Evolutionary conservation across 345 rosid species (phyloP).

Genomic region (Durio zibethinus): DNA sequence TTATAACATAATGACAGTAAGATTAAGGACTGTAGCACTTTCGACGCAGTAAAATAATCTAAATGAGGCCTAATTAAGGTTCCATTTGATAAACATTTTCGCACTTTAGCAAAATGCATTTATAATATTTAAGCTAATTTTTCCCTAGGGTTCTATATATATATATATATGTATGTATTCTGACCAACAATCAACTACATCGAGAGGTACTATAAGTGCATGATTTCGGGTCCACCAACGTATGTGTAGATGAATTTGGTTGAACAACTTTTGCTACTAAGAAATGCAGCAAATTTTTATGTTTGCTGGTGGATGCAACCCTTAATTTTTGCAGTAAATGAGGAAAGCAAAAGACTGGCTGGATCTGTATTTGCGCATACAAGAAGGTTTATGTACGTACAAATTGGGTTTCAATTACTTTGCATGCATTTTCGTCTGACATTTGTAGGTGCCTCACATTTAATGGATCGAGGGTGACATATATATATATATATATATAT

Average conservation of each 20-base stretch:
- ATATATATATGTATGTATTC: too few species aligned
- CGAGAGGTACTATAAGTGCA: neutral
- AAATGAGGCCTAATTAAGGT: too few species aligned
- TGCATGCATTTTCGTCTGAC: constrained; percentile 8
- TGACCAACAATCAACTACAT: neutral
- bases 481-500: neutral
- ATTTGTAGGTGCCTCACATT: neutral
- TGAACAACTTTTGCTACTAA: neutral
- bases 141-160: neutral
- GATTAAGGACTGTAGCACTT: too few species aligned
- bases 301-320: constrained; percentile 7
- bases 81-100: too few species aligned
- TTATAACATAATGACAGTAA: too few species aligned
- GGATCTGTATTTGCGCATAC: neutral
- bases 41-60: too few species aligned
- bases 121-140: too few species aligned
- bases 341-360: neutral
- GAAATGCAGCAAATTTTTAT: neutral
- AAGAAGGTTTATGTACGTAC: neutral
- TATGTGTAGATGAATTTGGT: neutral
- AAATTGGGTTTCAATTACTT: constrained; percentile 2
- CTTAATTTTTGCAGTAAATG: neutral
- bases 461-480: neutral
- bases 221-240: neutral
- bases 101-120: too few species aligned